phyloP scores from a whole-genome alignment of 805 yeast genomes.

The Komagataella mondaviorum region DNA sequence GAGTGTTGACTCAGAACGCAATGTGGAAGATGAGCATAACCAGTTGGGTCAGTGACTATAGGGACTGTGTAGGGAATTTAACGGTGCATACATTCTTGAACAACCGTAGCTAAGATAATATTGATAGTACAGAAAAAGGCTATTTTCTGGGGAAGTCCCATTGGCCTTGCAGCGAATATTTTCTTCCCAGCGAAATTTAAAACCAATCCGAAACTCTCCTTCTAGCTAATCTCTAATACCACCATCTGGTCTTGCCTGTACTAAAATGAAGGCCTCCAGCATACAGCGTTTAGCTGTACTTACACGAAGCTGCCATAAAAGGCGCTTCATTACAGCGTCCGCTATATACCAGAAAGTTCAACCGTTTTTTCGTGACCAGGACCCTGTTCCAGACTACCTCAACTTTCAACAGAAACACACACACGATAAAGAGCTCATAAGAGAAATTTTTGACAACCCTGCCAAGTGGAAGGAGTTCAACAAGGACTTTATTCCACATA shows the following conservation, averaged over 20 bases:
- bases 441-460: slow-evolving; percentile 48
- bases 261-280: not conserved
- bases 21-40: not conserved
- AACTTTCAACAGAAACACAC: not conserved
- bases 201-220: not conserved
- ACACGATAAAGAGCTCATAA: slow-evolving; percentile 16
- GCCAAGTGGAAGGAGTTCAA: slow-evolving; percentile 41
- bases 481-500: slow-evolving; percentile 6
- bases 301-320: not conserved
- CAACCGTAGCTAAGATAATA: not conserved
- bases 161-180: not conserved
- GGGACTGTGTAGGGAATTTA: not conserved
- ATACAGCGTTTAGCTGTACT: not conserved
- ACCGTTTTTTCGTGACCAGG: not conserved
- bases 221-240: not conserved
- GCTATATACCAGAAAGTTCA: not conserved
- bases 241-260: not conserved
- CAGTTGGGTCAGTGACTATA: not conserved
- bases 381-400: not conserved
- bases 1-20: slow-evolving; percentile 3
- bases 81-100: not conserved
- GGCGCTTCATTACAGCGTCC: not conserved
- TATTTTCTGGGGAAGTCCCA: not conserved
- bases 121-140: not conserved
- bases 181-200: not conserved